Evolutionary conservation across 331 rosid genomes (phyloP).

Genomic region (Quercus phellos): DNA sequence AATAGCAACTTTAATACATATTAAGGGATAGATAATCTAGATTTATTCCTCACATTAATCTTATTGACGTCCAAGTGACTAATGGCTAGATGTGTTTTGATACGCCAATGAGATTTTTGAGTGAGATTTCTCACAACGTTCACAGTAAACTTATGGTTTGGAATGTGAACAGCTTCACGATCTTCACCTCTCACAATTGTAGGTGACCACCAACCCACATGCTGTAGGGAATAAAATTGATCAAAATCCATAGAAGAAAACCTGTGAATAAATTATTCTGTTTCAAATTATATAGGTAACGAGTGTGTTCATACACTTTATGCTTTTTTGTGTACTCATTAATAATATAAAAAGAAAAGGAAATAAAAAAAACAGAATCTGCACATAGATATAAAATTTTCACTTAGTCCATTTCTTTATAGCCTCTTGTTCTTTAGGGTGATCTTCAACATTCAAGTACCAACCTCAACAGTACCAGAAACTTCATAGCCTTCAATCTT

Average conservation of each 20-base stretch:
- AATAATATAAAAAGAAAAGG: no score
- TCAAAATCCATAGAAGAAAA: slow-evolving; percentile 12
- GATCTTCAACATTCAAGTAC: slow-evolving; percentile 26
- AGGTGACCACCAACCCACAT: slow-evolving; percentile 98
- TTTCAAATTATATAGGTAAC: not conserved
- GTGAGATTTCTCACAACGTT: slow-evolving; percentile 81
- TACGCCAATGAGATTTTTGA: slow-evolving; percentile 95
- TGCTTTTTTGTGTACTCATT: not conserved
- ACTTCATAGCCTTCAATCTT: slow-evolving; percentile 91
- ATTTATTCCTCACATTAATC: slow-evolving; percentile 57
- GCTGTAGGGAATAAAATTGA: slow-evolving; percentile 47
- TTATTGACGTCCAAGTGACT: slow-evolving; percentile 88
- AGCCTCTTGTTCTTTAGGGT: not conserved
- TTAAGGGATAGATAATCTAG: not conserved
- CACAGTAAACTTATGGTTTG: slow-evolving; percentile 89
- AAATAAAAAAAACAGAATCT: not conserved
- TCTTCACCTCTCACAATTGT: slow-evolving; percentile 92
- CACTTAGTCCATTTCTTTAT: not conserved
- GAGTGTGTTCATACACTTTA: not conserved
- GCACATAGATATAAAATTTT: not conserved
- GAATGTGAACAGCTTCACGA: slow-evolving; percentile 95
- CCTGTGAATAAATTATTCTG: not conserved
- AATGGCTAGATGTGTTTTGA: slow-evolving; percentile 85
- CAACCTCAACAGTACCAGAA: slow-evolving; percentile 90
- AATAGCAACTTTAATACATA: not conserved